phyloP scores from a whole-genome alignment of 768 basidiomycete species.

The Amanita rubescens region DNA sequence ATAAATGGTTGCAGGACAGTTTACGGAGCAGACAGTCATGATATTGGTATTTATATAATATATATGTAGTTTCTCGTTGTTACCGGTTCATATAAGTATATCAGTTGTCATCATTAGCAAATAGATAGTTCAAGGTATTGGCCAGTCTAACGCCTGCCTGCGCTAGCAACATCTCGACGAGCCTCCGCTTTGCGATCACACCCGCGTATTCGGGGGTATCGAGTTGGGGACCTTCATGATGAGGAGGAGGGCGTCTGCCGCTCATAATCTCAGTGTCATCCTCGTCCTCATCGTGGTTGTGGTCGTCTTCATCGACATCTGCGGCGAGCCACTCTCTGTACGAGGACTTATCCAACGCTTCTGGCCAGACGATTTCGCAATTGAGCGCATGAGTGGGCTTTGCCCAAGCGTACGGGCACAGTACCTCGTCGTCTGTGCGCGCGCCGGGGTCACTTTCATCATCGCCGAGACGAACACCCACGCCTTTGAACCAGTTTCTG shows the following conservation, averaged over 20 bases:
- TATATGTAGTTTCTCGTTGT: no score
- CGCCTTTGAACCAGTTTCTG: slow-evolving; percentile 14
- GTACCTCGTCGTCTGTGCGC: slow-evolving; percentile 42
- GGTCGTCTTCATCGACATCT: not conserved
- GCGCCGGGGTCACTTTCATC: slow-evolving; percentile 8
- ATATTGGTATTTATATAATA: not conserved
- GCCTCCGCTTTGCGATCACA: slow-evolving; percentile 8
- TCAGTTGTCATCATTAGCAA: slow-evolving; percentile 25
- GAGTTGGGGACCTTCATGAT: not conserved
- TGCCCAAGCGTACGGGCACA: slow-evolving; percentile 81
- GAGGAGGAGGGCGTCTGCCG: not conserved
- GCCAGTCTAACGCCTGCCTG: slow-evolving; percentile 83
- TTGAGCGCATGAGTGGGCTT: slow-evolving; percentile 67
- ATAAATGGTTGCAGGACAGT: slow-evolving; percentile 25
- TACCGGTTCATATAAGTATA: no score
- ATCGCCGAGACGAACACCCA: no score
- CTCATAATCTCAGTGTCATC: not conserved
- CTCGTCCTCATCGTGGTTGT: not conserved
- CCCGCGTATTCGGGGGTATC: not conserved
- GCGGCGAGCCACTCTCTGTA: not conserved
- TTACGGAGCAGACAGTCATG: not conserved
- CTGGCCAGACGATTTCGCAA: slow-evolving; percentile 79
- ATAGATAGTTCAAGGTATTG: slow-evolving; percentile 67
- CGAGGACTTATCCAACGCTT: slow-evolving; percentile 42
- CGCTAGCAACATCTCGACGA: slow-evolving; percentile 46